These are phyloP conservation scores for Arthrobotrys sinensis DNA, from an alignment of 2,329 filamentous ascomycete genomes.

Conservation along the genomic window DNA sequence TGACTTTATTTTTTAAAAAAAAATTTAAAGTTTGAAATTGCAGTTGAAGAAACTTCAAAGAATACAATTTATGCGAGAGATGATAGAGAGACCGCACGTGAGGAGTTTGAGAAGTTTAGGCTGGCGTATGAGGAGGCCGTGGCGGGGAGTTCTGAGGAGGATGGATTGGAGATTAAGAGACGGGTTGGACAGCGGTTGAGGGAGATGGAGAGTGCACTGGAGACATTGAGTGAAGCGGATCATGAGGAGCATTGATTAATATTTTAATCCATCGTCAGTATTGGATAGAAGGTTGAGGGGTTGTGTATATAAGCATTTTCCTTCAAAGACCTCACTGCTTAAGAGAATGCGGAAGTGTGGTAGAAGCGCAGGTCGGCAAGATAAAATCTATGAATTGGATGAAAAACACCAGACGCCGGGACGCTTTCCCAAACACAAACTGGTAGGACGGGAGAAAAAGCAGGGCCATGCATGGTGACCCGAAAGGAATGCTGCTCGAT, in stretches of 20 bases:
- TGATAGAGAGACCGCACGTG: conserved; percentile 72
- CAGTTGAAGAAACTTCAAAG: conserved; percentile 69
- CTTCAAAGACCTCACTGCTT: too few species aligned
- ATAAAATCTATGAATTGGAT: not conserved
- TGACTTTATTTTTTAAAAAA: conserved; percentile 5
- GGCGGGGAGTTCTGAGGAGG: conserved; percentile 67
- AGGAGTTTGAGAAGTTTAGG: conserved; percentile 71
- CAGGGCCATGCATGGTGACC: not conserved
- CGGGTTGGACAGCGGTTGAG: conserved; percentile 71
- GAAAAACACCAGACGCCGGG: not conserved
- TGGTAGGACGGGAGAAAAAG: not conserved
- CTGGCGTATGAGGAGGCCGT: conserved; percentile 69
- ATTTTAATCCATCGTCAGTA: not conserved
- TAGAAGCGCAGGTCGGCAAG: too few species aligned
- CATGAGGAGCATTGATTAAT: conserved; percentile 68
- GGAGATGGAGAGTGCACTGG: conserved; percentile 72
- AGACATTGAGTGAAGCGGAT: conserved; percentile 71
- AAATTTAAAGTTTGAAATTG: conserved; percentile 69
- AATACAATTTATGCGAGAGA: conserved; percentile 73
- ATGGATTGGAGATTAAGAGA: conserved; percentile 71
- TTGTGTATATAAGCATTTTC: conserved; percentile 27
- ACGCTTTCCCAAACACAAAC: not conserved
- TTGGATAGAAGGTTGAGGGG: not conserved
- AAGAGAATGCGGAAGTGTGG: too few species aligned
- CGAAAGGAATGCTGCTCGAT: not conserved